These are phyloP conservation scores for Russula abietina DNA, from an alignment of 768 basidiomycete genomes.

Conservation along the genomic window DNA sequence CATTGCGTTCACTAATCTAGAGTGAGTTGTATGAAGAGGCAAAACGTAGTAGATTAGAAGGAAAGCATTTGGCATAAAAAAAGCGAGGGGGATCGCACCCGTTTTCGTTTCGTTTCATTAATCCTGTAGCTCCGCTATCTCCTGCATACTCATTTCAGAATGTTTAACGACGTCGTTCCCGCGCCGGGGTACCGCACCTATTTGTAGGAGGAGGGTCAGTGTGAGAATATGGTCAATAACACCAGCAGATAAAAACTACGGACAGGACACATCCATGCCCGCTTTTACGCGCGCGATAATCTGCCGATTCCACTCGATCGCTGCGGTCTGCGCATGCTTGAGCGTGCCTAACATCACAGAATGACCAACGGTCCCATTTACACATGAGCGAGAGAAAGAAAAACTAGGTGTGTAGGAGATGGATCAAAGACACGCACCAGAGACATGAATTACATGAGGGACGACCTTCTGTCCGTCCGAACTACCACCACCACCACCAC, in stretches of 20 bases:
- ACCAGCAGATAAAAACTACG: background rate
- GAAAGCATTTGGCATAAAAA: too few relatives aligned
- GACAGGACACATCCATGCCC: background rate
- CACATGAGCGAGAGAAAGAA: too few relatives aligned
- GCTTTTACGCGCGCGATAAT: slow-evolving; percentile 59
- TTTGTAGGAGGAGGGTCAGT: background rate
- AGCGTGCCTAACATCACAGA: slow-evolving; percentile 58
- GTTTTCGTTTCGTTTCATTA: background rate
- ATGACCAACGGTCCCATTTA: background rate
- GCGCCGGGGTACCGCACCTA: background rate
- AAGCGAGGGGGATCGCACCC: too few relatives aligned
- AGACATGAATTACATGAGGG: slow-evolving; percentile 74
- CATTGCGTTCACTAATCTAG: too few relatives aligned
- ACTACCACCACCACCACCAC: slow-evolving; percentile 36
- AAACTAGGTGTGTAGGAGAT: background rate
- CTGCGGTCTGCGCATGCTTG: slow-evolving; percentile 74
- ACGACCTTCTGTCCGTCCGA: slow-evolving; percentile 39
- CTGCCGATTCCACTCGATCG: slow-evolving; percentile 66
- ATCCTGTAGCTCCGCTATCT: slow-evolving; percentile 1
- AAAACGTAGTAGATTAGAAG: background rate
- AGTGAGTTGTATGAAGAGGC: background rate
- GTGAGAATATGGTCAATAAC: background rate
- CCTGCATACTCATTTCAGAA: slow-evolving; percentile 8
- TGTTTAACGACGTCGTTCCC: background rate
- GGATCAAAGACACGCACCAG: slow-evolving; percentile 53